Percentiles rank a stretch among this genome's conserved stretches.
Evolutionary conservation across 2,329 filamentous ascomycete genomes (phyloP).

Genomic region (Aureobasidium sp.): DNA sequence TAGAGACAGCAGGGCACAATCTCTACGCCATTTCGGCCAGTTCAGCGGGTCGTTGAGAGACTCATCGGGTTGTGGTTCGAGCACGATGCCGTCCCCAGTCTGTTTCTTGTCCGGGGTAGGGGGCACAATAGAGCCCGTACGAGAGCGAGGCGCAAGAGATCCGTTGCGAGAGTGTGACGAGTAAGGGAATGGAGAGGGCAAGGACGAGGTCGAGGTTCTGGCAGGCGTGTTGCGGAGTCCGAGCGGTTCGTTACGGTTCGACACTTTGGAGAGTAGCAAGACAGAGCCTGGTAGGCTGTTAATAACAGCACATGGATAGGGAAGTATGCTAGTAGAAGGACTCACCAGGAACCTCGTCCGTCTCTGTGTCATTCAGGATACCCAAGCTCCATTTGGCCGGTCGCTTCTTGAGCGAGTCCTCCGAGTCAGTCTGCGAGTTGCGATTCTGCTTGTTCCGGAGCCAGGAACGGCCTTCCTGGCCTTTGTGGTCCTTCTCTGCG

Average conservation of each 20-base stretch:
- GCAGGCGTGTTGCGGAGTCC: conserved; percentile 56
- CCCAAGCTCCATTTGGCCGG: conserved; percentile 53
- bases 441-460: conserved; percentile 49
- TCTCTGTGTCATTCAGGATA: conserved; percentile 72
- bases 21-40: conserved; percentile 76
- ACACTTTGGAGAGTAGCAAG: conserved; percentile 47
- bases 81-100: conserved; percentile 75
- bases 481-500: neutral
- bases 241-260: conserved; percentile 54
- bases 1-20: conserved; percentile 69
- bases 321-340: neutral
- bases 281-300: conserved; percentile 44
- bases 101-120: conserved; percentile 53
- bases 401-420: conserved; percentile 12
- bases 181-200: conserved; percentile 21
- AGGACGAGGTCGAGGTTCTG: conserved; percentile 25
- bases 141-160: conserved; percentile 10
- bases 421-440: conserved; percentile 20
- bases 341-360: conserved; percentile 79
- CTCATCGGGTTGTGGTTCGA: conserved; percentile 88
- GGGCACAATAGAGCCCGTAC: conserved; percentile 9
- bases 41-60: conserved; percentile 86
- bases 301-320: neutral
- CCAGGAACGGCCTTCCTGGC: neutral
- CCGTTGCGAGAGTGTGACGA: conserved; percentile 7